Evolutionary conservation across 2,329 filamentous ascomycete species (phyloP).

Genomic region (Xylariomycetidae sp.): DNA sequence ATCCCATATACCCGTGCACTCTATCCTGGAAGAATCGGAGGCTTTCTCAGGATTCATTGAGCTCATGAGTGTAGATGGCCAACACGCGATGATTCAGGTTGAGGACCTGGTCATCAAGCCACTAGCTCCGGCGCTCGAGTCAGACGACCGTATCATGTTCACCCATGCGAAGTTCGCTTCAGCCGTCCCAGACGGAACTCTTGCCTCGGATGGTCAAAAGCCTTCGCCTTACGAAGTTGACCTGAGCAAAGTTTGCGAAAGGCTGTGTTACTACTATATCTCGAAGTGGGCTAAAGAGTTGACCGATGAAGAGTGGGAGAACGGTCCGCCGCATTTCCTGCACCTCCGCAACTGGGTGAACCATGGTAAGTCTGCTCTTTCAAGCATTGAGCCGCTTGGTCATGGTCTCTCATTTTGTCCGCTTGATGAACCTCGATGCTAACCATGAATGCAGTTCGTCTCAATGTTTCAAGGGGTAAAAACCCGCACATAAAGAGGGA

Average conservation of each 20-base stretch:
- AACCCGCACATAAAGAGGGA: constrained; percentile 6
- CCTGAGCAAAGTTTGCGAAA: constrained; percentile 12
- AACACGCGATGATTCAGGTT: constrained; percentile 12
- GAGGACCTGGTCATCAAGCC: constrained; percentile 12
- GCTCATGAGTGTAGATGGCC: constrained; percentile 5
- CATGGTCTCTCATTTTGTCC: no score
- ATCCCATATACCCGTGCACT: background rate
- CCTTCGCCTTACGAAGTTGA: constrained; percentile 8
- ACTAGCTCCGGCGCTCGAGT: constrained; percentile 3
- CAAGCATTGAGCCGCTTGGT: no score
- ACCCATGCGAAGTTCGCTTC: constrained; percentile 6
- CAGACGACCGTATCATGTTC: constrained; percentile 10
- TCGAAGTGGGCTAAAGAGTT: constrained; percentile 14
- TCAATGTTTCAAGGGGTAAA: no score
- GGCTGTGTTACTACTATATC: constrained; percentile 20
- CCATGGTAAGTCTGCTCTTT: no score
- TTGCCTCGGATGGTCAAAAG: background rate
- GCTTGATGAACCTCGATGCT: no score
- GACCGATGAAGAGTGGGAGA: constrained; percentile 15
- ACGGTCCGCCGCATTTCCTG: constrained; percentile 10
- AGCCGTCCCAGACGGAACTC: constrained; percentile 5
- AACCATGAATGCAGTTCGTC: no score
- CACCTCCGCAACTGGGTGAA: constrained; percentile 15
- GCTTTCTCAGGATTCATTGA: constrained; percentile 6
- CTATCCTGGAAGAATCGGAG: constrained; percentile 1